Evolutionary conservation across 176 grass and related monocot genomes (phyloP).

Genomic region (Oryza coarctata): DNA sequence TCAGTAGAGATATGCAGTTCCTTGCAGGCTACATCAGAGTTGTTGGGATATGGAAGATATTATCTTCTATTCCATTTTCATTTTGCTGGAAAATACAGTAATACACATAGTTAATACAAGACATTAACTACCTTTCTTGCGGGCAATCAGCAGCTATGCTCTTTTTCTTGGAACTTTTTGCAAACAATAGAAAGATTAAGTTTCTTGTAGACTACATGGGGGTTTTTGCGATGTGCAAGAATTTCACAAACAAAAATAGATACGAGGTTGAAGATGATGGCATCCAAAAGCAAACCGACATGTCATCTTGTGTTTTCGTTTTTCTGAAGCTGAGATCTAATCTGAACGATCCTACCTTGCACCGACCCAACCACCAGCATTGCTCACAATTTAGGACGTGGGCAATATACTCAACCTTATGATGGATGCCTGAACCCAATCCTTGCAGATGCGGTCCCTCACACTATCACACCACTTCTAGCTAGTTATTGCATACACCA

Average conservation of each 20-base stretch:
- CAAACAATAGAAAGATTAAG: background rate
- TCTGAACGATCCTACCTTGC: background rate
- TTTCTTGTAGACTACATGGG: background rate
- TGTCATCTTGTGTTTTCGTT: background rate
- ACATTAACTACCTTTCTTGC: background rate
- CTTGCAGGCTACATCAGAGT: background rate
- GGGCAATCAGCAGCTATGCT: background rate
- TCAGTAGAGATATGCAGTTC: background rate
- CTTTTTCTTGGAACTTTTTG: background rate
- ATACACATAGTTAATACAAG: background rate
- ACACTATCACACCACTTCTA: background rate
- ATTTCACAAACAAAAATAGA: background rate
- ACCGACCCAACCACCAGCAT: background rate
- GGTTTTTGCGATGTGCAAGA: no score
- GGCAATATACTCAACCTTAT: background rate
- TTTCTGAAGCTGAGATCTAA: conserved; percentile 9
- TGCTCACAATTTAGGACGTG: background rate
- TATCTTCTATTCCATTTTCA: background rate
- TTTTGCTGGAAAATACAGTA: background rate
- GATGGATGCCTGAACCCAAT: background rate
- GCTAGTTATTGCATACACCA: background rate
- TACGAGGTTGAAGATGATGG: background rate
- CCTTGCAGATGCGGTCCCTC: background rate
- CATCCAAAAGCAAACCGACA: background rate
- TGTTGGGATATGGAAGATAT: background rate